Evolutionary conservation across 225 moss, liverwort and hornwort genomes (phyloP), one percentile per base, ranked within the genome.

Genomic region (Physcomitrium patens): DNA sequence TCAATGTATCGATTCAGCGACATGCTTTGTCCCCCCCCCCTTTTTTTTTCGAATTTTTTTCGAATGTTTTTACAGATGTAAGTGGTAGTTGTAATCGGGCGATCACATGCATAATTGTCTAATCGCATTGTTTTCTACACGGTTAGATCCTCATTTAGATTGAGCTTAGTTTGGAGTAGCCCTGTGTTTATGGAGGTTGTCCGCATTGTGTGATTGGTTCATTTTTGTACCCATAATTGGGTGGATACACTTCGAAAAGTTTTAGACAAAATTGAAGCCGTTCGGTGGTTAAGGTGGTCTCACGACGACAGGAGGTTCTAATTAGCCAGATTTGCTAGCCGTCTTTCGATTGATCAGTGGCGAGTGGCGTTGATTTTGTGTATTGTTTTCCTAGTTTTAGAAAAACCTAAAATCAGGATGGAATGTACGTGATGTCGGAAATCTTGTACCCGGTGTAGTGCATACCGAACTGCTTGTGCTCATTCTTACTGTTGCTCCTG

Each of bases 231-330:
- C 44, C 42, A 57, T 76, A 76, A 56, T 71, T 52, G 78, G 23
- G 10, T 60, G 61, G 23, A 54, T 15, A 2, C 26, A 48, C 28
- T 42, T 12, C 1, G 55, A 60, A 9, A 63, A 63, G 75, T 13
- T 63, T 71, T 67, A 73, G 67, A 75, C 61, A 55, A 55, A 43
- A 59, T 28, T 71, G 13, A 72, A 50, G 12, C 37, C 20, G 45
- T 31, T 71, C 37, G 16, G 54, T 54, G 22, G 55, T 64, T 44
- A 64, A 43, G 48, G 55, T 18, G n/a, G 37, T 10, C 37, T 20
- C 65, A 43, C 59, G 42, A 26, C n/a, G 61, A 10, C 24, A 19
- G 18, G 27, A 56, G 27, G 43, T 7, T 54, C 16, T 1, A 47
- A 14, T 75, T 20, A 46, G 64, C 23, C 3, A 43, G 46, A 22